phyloP scores from a whole-genome alignment of 2,329 filamentous ascomycete species.

The Ascochyta pisi region DNA sequence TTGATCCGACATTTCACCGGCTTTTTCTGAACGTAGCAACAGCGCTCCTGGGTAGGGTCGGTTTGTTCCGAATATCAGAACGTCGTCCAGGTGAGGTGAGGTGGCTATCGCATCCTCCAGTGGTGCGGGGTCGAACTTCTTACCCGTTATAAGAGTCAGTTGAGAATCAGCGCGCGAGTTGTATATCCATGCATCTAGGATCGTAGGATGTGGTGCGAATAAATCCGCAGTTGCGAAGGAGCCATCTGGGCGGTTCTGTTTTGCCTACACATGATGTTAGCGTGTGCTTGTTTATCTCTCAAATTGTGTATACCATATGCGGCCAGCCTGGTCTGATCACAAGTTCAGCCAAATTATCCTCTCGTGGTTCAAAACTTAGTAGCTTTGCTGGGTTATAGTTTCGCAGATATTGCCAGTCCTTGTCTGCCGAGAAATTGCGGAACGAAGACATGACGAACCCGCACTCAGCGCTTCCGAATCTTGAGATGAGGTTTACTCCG shows the following conservation, averaged over 20 bases:
- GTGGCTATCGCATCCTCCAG: conserved; percentile 63
- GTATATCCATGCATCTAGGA: conserved; percentile 66
- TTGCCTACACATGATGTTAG: conserved; percentile 48
- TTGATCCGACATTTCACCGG: conserved; percentile 35
- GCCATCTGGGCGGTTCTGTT: conserved; percentile 64
- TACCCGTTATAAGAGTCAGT: conserved; percentile 68
- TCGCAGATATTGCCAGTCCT: conserved; percentile 68
- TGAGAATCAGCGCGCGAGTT: conserved; percentile 68
- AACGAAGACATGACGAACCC: conserved; percentile 70
- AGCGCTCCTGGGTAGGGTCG: conserved; percentile 63
- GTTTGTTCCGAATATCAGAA: conserved; percentile 68
- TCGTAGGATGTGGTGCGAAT: conserved; percentile 62
- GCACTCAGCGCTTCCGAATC: conserved; percentile 71
- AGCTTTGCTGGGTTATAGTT: conserved; percentile 47
- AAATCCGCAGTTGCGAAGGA: conserved; percentile 70
- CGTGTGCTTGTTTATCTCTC: background rate
- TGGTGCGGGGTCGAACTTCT: conserved; percentile 71
- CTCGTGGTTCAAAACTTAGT: conserved; percentile 57
- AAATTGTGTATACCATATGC: conserved; percentile 49
- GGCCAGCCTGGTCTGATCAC: conserved; percentile 65
- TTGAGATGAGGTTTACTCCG: conserved; percentile 64
- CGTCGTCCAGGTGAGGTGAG: conserved; percentile 58
- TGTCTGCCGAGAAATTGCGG: conserved; percentile 61
- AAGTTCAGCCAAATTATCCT: conserved; percentile 58
- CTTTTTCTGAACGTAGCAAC: conserved; percentile 55